Evolutionary conservation across 257 asterid species (phyloP).

Genomic region (Rubia yunnanensis): DNA sequence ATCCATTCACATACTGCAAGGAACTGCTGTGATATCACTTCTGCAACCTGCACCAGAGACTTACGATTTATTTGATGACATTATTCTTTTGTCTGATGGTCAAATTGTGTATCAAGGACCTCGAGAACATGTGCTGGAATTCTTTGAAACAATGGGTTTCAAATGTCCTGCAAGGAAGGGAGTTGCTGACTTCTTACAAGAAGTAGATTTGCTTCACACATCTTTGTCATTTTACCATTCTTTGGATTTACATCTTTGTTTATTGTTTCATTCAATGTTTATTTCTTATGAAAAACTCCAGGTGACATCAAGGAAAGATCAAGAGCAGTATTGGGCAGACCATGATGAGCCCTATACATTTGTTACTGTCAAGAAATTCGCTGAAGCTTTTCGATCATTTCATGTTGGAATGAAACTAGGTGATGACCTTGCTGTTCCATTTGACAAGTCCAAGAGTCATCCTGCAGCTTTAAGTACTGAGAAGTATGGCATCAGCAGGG

Average conservation of each 20-base stretch:
- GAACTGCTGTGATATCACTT: conserved; percentile 68
- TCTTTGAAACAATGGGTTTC: conserved; percentile 64
- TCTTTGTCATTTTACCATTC: not conserved
- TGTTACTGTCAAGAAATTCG: conserved; percentile 8
- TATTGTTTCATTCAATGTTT: not conserved
- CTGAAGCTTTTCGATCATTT: conserved; percentile 18
- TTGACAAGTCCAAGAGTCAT: conserved; percentile 17
- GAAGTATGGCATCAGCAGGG: conserved; percentile 13
- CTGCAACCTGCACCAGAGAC: conserved; percentile 94
- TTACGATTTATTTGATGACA: conserved; percentile 74
- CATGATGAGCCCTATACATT: conserved; percentile 12
- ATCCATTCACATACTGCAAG: conserved; percentile 52
- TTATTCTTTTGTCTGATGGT: conserved; percentile 77
- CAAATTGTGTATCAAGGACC: conserved; percentile 84
- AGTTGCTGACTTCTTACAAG: conserved; percentile 62
- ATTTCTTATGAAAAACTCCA: not conserved
- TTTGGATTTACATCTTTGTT: not conserved
- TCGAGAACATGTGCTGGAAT: conserved; percentile 49
- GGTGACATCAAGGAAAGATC: conserved; percentile 25
- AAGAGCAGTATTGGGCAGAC: conserved; percentile 19
- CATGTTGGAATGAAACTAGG: conserved; percentile 18
- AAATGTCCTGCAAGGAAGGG: conserved; percentile 75
- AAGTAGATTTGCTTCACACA: not conserved
- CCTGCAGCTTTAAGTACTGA: conserved; percentile 17
- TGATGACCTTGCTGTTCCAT: conserved; percentile 14